Evolutionary conservation across 2,329 filamentous ascomycete genomes (phyloP).

Genomic region (Penicillium glabrum): DNA sequence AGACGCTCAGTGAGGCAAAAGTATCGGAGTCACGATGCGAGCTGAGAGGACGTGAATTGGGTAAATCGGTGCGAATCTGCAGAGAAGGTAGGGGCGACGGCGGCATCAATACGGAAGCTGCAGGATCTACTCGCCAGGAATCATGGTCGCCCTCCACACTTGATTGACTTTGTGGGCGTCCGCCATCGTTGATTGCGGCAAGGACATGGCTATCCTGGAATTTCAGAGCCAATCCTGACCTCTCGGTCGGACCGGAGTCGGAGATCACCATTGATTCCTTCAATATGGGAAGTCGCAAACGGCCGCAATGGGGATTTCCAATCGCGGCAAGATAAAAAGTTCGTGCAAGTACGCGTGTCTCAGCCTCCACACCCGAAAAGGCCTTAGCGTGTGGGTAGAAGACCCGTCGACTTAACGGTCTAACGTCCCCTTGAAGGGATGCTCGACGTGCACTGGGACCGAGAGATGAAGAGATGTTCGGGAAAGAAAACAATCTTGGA

Average conservation of each 20-base stretch:
- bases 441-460: constrained; percentile 5
- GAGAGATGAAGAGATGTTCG: background rate
- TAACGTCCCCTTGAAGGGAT: background rate
- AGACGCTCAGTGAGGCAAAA: constrained; percentile 40
- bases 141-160: background rate
- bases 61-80: constrained; percentile 38
- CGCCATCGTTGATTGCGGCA: constrained; percentile 13
- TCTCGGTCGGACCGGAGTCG: constrained; percentile 18
- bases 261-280: constrained; percentile 10
- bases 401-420: constrained; percentile 23
- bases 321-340: constrained; percentile 8
- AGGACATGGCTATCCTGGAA: constrained; percentile 9
- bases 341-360: constrained; percentile 5
- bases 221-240: constrained; percentile 15
- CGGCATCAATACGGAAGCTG: constrained; percentile 11
- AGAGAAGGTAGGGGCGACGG: constrained; percentile 28
- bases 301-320: background rate
- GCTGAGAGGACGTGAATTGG: constrained; percentile 24
- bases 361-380: constrained; percentile 21
- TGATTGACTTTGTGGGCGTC: background rate
- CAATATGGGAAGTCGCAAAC: constrained; percentile 5
- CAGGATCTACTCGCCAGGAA: constrained; percentile 7
- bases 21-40: constrained; percentile 34
- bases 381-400: constrained; percentile 18
- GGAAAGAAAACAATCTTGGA: background rate